phyloP scores from a whole-genome alignment of 768 basidiomycete species.

The Sistotremastrum niveocremeum region DNA sequence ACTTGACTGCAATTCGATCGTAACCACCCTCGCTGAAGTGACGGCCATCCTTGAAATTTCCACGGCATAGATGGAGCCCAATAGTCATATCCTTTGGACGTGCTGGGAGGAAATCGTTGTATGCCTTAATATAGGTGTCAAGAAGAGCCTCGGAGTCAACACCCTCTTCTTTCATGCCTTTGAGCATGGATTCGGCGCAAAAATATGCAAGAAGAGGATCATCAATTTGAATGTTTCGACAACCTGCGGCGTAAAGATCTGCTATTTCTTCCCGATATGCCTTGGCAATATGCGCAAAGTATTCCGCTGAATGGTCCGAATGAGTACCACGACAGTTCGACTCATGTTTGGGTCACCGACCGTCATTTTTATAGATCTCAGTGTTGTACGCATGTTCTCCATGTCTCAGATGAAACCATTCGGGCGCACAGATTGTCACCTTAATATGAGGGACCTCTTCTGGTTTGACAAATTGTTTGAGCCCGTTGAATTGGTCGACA shows the following conservation, averaged over 20 bases:
- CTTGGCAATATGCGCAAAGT: conserved; percentile 34
- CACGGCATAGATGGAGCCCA: conserved; percentile 48
- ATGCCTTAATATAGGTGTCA: conserved; percentile 50
- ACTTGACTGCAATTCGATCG: conserved; percentile 35
- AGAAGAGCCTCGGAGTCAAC: conserved; percentile 52
- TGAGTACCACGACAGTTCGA: conserved; percentile 1
- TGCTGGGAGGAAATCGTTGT: conserved; percentile 40
- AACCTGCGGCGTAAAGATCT: conserved; percentile 31
- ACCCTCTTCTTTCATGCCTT: conserved; percentile 45
- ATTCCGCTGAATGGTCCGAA: conserved; percentile 19
- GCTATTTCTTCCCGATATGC: conserved; percentile 33
- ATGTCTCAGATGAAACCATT: conserved; percentile 59
- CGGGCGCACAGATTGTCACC: conserved; percentile 56
- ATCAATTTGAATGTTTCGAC: conserved; percentile 31
- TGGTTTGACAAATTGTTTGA: conserved; percentile 41
- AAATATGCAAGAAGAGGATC: conserved; percentile 45
- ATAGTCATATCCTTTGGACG: conserved; percentile 41
- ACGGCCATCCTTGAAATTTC: conserved; percentile 19
- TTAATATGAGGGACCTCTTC: conserved; percentile 61
- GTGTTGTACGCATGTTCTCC: conserved; percentile 48
- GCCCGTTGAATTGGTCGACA: conserved; percentile 44
- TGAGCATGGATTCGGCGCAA: conserved; percentile 41
- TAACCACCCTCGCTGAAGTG: conserved; percentile 54
- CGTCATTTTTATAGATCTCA: conserved; percentile 47
- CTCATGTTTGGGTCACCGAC: conserved; percentile 16